Percentiles rank a stretch among this genome's conserved stretches.
Evolutionary conservation across 257 asterid species (phyloP).

Genomic region (Nicotiana sylvestris): DNA sequence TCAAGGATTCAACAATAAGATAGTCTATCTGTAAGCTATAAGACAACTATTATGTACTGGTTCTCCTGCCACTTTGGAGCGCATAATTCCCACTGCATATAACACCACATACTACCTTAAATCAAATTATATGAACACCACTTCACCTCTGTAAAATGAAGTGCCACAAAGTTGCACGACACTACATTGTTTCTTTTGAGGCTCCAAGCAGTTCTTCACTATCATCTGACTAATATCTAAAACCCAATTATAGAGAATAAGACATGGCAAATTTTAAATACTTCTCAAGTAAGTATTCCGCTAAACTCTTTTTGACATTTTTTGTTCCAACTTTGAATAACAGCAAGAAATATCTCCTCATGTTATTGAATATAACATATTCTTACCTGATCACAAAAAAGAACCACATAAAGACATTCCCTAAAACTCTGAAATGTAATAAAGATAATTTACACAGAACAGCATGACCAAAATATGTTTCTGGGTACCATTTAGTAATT

Average conservation of each 20-base stretch:
- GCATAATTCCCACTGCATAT: conserved; percentile 2
- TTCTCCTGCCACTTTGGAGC: conserved; percentile 4
- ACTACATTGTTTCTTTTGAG: neutral
- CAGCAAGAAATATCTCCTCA: neutral
- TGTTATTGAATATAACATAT: neutral
- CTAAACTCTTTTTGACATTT: too few species aligned
- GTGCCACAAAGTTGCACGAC: neutral
- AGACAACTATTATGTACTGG: neutral
- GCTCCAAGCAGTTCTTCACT: neutral
- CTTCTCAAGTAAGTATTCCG: too few species aligned
- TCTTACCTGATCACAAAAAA: neutral
- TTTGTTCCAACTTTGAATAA: too few species aligned
- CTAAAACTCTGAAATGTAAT: neutral
- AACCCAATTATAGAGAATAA: too few species aligned
- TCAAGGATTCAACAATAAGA: neutral
- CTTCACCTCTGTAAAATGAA: neutral
- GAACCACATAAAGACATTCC: neutral
- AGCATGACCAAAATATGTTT: conserved; percentile 2
- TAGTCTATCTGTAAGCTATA: neutral
- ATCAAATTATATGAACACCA: neutral
- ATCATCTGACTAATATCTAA: neutral
- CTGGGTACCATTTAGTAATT: neutral
- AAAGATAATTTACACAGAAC: neutral
- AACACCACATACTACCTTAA: neutral
- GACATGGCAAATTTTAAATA: too few species aligned